Base-by-base conservation (phyloP, 805 yeast species). In the Pichia gijzeniarum region DNA sequence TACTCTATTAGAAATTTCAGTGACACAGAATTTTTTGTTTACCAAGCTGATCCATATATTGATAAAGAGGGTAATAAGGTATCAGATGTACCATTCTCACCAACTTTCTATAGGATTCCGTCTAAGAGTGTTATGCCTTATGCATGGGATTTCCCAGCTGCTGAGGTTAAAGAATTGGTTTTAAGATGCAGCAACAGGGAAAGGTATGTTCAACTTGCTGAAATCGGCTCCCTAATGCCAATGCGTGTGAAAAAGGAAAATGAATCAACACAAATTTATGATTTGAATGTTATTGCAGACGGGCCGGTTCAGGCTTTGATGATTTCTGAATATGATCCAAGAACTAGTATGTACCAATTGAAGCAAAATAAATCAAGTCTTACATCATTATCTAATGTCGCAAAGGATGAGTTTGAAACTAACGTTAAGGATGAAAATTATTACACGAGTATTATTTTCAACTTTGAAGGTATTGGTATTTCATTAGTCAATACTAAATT, bases 61-160 rank as follows among this genome's bases (percentile, higher is more conserved):
- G 77, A 76, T 47, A 85, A 80, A 48, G 82, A 77, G 48, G 87
- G 85, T 43, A 82, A 80, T 17, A 74, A 74, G 43, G 64, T 71
- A 10, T 72, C 68, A 1, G 80, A 74, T 40, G 69, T 71, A 3
- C 73, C 74, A 12, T 90, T 83, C 64, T 80, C 78, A 50, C 96
- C 97, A 0, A 72, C 88, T 10, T 79, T 73, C 56, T 93, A 91
- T 61, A 75, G 78, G 38, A 73, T 95, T 12, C 97, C 98, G 0
- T 80, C 95, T 1, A 79, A 79, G 57, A 85, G 96, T 64, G 95
- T 88, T 2, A 93, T 93, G 98, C 96, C 98, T 0, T 93, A 93
- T 62, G 87, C 99, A 0, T 93, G 96, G 90, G 99, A 93, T 61
- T 93, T 77, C 64, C 99, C 99, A 1, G 88, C 95, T 43, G 97